Evolutionary conservation across 2,329 filamentous ascomycete genomes (phyloP).

Genomic region (Dendryphion nanum): DNA sequence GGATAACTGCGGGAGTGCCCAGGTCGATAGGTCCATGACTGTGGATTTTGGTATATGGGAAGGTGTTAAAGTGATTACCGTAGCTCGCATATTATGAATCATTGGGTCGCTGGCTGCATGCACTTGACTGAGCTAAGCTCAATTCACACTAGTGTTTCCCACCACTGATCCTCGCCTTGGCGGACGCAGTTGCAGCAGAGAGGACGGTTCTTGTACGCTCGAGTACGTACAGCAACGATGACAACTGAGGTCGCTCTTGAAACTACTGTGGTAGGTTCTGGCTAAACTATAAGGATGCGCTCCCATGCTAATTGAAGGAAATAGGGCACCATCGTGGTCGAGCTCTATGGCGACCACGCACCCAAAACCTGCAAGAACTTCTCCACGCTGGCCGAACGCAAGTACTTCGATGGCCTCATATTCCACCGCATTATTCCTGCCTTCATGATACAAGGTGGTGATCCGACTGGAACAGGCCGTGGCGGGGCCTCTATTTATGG

Average conservation of each 20-base stretch:
- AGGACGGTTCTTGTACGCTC: too few species aligned
- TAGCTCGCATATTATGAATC: too few species aligned
- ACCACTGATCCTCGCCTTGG: too few species aligned
- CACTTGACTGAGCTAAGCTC: too few species aligned
- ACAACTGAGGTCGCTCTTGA: constrained; percentile 73
- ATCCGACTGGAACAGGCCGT: constrained; percentile 89
- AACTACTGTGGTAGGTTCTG: constrained; percentile 73
- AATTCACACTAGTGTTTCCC: too few species aligned
- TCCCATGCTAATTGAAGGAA: too few species aligned
- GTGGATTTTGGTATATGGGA: not conserved
- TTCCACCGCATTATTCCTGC: constrained; percentile 94
- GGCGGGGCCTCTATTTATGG: constrained; percentile 90
- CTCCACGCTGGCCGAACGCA: constrained; percentile 70
- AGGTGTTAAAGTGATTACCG: too few species aligned
- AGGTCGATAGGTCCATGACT: constrained; percentile 45
- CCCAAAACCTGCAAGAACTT: constrained; percentile 92
- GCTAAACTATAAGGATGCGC: too few species aligned
- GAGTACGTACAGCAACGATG: too few species aligned
- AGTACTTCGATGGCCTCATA: constrained; percentile 82
- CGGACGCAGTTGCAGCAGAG: too few species aligned
- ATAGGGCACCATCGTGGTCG: constrained; percentile 78
- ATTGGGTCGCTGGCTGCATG: too few species aligned
- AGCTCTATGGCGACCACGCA: constrained; percentile 87
- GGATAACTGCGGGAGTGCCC: constrained; percentile 70
- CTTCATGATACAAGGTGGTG: constrained; percentile 96